Base-by-base conservation (phyloP, 1,139 yeast species). In the Sugiyamaella japonica region DNA sequence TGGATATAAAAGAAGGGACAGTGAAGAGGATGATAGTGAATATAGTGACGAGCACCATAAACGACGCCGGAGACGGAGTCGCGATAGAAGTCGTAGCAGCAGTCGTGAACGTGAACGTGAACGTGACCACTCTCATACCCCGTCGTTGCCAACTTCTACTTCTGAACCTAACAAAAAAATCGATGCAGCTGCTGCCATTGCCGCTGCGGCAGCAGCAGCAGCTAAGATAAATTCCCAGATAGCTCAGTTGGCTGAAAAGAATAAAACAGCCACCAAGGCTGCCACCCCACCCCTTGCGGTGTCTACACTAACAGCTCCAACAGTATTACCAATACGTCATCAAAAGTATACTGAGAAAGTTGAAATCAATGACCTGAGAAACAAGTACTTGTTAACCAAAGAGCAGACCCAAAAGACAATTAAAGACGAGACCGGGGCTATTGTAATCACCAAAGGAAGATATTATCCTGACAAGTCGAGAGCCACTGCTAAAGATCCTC, bases 311-410 rank as follows among this genome's bases (percentile, higher is more conserved):
- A 50, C 41, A 32, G 36, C 41, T 29, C 48, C 31, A 13, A 39
- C 54, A 48, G 40, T 50, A 17, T 42, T 53, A 34, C 48, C 56
- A 12, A 36, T 50, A 28, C 45, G 54, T 8, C 39, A 46, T 23
- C 37, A 47, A 38, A 50, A 40, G 43, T 41, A 55, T 48, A 61
- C 61, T 42, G 60, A 66, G 20, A 69, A 68, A 20, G 63, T 73
- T 50, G 74, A 71, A 25, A 73, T 73, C 50, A 73, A 73, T 52
- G 74, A 72, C 48, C 55, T 71, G 47, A 63, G 74, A 20, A 73
- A 72, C 64, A 67, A 73, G 50, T 73, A 72, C 54, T 59, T 72
- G 51, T 62, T 73, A 49, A 72, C 76, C 28, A 73, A 72, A 55
- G 69, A 63, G 10, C 64, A 67, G 20, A 71, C 75, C 1, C 73